Conservation (phyloP, 305 asterid species). For the Fraxinus angustifolia region DNA sequence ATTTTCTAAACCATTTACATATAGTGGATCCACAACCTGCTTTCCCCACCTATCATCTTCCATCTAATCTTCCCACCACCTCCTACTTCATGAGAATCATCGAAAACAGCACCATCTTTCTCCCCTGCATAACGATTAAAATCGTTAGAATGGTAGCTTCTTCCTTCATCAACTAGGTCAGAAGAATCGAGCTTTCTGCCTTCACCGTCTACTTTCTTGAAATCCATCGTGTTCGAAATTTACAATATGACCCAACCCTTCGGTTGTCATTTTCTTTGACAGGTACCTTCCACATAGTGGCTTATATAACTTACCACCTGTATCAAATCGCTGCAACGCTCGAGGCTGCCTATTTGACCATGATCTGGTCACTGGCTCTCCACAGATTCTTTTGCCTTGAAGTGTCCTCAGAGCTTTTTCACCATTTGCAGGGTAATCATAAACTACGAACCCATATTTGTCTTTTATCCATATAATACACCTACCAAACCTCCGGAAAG, state of each 20-base stretch:
- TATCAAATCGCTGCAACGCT: constrained; percentile 24
- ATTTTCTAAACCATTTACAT: constrained; percentile 28
- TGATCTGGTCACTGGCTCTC: constrained; percentile 43
- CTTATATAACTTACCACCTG: constrained; percentile 31
- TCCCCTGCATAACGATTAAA: constrained; percentile 18
- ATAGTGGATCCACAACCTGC: constrained; percentile 25
- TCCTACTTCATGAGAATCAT: constrained; percentile 23
- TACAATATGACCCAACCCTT: constrained; percentile 28
- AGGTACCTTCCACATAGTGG: constrained; percentile 29
- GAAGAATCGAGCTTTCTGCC: constrained; percentile 26
- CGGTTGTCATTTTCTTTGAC: constrained; percentile 26
- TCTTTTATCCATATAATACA: constrained; percentile 48
- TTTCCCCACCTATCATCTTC: constrained; percentile 45
- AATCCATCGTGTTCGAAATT: constrained; percentile 20
- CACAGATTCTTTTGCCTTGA: constrained; percentile 52
- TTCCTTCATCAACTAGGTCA: constrained; percentile 28
- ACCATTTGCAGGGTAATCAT: constrained; percentile 50
- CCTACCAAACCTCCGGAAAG: constrained; percentile 54
- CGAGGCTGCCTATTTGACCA: constrained; percentile 64
- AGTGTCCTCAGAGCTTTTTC: constrained; percentile 53
- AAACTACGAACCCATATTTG: constrained; percentile 54
- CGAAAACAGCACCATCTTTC: constrained; percentile 14
- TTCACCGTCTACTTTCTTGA: constrained; percentile 16
- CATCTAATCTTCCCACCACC: constrained; percentile 20
- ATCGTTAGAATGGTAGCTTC: constrained; percentile 7